Evolutionary conservation across 2,329 filamentous ascomycete species (phyloP).

Genomic region (Cladosporium sp.): DNA sequence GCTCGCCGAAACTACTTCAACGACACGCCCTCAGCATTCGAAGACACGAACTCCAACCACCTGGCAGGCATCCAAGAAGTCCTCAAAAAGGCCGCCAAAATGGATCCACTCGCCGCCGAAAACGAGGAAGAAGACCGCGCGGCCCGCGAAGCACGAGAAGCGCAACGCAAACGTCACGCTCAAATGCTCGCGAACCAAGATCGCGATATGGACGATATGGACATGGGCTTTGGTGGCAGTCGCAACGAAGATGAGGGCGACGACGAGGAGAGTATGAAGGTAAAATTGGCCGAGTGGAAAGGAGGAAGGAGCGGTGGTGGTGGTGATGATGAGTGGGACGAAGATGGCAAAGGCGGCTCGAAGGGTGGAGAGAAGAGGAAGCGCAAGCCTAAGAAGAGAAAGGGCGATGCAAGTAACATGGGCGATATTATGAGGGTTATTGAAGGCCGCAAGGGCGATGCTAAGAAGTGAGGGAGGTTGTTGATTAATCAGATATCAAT

Average conservation of each 20-base stretch:
- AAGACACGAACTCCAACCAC: constrained; percentile 19
- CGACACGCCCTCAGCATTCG: constrained; percentile 18
- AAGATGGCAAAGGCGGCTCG: constrained; percentile 49
- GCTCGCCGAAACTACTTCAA: constrained; percentile 36
- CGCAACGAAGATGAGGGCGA: constrained; percentile 83
- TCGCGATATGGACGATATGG: constrained; percentile 84
- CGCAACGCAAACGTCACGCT: constrained; percentile 57
- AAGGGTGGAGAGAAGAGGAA: constrained; percentile 69
- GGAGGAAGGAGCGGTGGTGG: constrained; percentile 40
- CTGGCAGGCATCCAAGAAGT: constrained; percentile 30
- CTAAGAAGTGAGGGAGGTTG: constrained; percentile 22
- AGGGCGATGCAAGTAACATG: constrained; percentile 35
- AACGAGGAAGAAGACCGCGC: constrained; percentile 43
- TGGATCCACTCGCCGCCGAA: constrained; percentile 44
- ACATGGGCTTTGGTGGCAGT: constrained; percentile 89
- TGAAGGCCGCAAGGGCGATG: constrained; percentile 26
- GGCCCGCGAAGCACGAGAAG: constrained; percentile 31
- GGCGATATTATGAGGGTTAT: constrained; percentile 32
- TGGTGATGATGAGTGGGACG: constrained; percentile 22
- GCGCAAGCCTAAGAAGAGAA: constrained; percentile 66
- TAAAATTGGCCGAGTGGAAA: constrained; percentile 66
- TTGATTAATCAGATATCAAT: not conserved
- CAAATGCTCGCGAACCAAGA: constrained; percentile 69
- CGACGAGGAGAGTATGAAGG: constrained; percentile 45
- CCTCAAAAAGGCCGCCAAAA: constrained; percentile 67